These are phyloP conservation scores for Clonostachys rhizophaga DNA, from an alignment of 2,329 filamentous ascomycete species.

Conservation along the genomic window DNA sequence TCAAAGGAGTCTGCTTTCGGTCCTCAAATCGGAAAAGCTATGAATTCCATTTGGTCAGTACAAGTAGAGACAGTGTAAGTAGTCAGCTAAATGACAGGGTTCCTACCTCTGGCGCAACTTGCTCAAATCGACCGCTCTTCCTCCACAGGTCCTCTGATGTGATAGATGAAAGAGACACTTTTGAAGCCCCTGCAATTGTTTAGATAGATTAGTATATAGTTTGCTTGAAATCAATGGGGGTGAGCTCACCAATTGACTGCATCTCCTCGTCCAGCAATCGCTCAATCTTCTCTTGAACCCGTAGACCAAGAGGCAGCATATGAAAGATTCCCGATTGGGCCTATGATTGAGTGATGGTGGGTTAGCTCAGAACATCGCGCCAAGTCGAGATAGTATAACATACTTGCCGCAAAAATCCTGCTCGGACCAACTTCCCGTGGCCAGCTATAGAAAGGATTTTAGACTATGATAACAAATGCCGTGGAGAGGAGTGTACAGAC, in stretches of 20 bases:
- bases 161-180: conserved; percentile 77
- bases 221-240: neutral
- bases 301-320: conserved; percentile 77
- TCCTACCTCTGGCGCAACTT: conserved; percentile 65
- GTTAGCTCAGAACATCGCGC: conserved; percentile 1
- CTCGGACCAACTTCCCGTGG: conserved; percentile 63
- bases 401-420: conserved; percentile 71
- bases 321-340: conserved; percentile 91
- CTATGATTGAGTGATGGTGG: conserved; percentile 27
- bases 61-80: neutral
- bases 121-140: conserved; percentile 74
- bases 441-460: conserved; percentile 37
- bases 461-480: neutral
- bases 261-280: conserved; percentile 85
- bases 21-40: conserved; percentile 79
- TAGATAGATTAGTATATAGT: neutral
- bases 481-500: conserved; percentile 20
- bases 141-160: conserved; percentile 83
- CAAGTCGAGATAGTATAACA: conserved; percentile 5
- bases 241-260: conserved; percentile 58
- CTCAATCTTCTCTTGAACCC: conserved; percentile 87
- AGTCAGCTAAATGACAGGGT: neutral
- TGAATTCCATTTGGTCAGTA: conserved; percentile 10
- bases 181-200: conserved; percentile 62
- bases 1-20: conserved; percentile 66